Evolutionary conservation across 2,329 filamentous ascomycete genomes (phyloP), one percentile per base, ranked within the genome.

Genomic region (Calonectria montana): DNA sequence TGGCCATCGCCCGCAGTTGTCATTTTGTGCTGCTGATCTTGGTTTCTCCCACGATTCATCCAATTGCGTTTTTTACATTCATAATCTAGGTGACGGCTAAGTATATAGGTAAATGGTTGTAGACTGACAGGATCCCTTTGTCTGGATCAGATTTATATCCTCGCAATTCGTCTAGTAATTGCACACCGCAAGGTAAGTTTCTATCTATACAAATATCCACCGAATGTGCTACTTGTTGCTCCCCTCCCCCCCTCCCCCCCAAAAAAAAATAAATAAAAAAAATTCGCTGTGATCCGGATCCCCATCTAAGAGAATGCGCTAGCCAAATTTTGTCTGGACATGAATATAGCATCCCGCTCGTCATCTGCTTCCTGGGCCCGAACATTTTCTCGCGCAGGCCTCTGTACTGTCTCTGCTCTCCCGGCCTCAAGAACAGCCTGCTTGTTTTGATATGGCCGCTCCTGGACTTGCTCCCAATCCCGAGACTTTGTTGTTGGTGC

Each of bases 241-340:
- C 31, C 53, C 15, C 31, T 37, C 31, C 31, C 31, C 31, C 31
- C 31, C n/a, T n/a, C n/a, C n/a, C n/a, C n/a, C n/a, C 31, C 31
- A 37, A 37, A 37, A 37, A 37, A 37, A 59, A 23, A 39, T 23
- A 50, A 53, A 43, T 3, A 15, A 48, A 59, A 59, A 8, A 7
- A 39, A 39, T 59, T 65, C 62, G 62, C 45, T 50, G 23, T n/a
- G n/a, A 50, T 53, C 27, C 31, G 25, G 48, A 27, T 69, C 23
- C 25, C 31, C 53, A 39, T 65, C 75, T 63, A 77, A 65, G 70
- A 77, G 29, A 77, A 77, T 64, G 75, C 75, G 25, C 69, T 69
- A 15, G 75, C 70, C 41, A 73, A 39, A 18, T 45, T 71, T 50
- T 78, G 71, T 29, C 70, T 78, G 53, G 74, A 65, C 50, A 76